phyloP scores from a whole-genome alignment of 768 basidiomycete genomes.

The Calvatia gigantea region DNA sequence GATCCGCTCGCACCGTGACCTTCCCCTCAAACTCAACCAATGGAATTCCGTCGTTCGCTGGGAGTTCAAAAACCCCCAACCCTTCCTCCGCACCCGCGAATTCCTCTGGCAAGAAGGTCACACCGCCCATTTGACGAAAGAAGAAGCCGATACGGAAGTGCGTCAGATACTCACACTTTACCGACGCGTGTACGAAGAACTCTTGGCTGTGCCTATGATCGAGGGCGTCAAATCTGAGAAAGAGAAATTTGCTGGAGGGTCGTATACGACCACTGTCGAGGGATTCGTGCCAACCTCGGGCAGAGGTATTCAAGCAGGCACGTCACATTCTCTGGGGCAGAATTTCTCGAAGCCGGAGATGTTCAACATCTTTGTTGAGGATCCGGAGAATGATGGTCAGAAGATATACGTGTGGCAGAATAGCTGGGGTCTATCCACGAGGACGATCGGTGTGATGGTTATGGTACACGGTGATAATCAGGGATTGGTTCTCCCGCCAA shows the following conservation, averaged over 20 bases:
- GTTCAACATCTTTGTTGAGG: conserved; percentile 98
- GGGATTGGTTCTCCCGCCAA: conserved; percentile 94
- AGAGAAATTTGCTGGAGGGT: conserved; percentile 97
- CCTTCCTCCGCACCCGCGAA: conserved; percentile 98
- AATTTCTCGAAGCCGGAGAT: conserved; percentile 96
- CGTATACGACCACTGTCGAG: conserved; percentile 98
- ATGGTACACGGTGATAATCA: conserved; percentile 99
- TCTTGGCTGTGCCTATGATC: conserved; percentile 96
- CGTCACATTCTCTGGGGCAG: conserved; percentile 96
- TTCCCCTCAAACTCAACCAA: conserved; percentile 95
- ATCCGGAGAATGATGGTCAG: conserved; percentile 60
- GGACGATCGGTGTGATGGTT: conserved; percentile 97
- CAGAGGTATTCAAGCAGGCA: conserved; percentile 96
- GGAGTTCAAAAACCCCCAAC: conserved; percentile 99
- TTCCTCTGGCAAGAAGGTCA: conserved; percentile 99
- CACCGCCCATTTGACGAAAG: conserved; percentile 87
- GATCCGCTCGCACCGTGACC: conserved; percentile 96
- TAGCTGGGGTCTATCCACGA: conserved; percentile 97
- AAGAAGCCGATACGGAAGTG: conserved; percentile 90
- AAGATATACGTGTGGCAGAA: conserved; percentile 96
- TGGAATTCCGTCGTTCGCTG: conserved; percentile 99
- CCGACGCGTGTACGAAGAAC: conserved; percentile 91
- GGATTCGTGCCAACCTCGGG: conserved; percentile 97
- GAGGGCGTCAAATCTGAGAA: conserved; percentile 98
- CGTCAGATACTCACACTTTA: conserved; percentile 94